phyloP scores from a whole-genome alignment of 495 filamentous ascomycete species.

The Xylaria acuta region DNA sequence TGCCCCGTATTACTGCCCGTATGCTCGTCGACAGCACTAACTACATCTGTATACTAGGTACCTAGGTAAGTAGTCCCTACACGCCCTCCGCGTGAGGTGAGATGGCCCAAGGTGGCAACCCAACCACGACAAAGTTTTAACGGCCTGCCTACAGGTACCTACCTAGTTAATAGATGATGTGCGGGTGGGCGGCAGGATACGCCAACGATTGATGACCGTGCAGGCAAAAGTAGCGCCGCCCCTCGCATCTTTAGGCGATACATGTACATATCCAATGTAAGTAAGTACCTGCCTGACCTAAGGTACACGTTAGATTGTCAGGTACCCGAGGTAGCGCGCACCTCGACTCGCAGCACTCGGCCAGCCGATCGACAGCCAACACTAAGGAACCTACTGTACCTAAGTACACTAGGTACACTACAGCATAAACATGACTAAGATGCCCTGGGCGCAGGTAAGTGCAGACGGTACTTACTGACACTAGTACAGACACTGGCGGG shows the following conservation, averaged over 20 bases:
- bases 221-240: slow-evolving; percentile 16
- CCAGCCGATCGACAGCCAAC: slow-evolving; percentile 19
- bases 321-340: neutral
- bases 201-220: slow-evolving; percentile 23
- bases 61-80: neutral
- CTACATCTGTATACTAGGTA: no score
- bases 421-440: slow-evolving; percentile 24
- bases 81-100: neutral
- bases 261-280: neutral
- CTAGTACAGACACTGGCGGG: neutral
- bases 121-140: slow-evolving; percentile 14
- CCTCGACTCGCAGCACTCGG: slow-evolving; percentile 12
- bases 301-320: neutral
- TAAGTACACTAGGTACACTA: no score
- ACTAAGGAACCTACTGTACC: no score
- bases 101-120: slow-evolving; percentile 17
- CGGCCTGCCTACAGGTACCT: neutral
- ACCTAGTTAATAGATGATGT: neutral
- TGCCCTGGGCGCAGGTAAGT: neutral
- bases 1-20: no score
- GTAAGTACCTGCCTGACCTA: neutral
- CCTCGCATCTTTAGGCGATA: slow-evolving; percentile 16
- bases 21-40: slow-evolving; percentile 10
- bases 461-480: neutral
- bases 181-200: slow-evolving; percentile 15